Base-by-base conservation (phyloP, 306 rosid species). In the Gynostemma pentaphyllum region DNA sequence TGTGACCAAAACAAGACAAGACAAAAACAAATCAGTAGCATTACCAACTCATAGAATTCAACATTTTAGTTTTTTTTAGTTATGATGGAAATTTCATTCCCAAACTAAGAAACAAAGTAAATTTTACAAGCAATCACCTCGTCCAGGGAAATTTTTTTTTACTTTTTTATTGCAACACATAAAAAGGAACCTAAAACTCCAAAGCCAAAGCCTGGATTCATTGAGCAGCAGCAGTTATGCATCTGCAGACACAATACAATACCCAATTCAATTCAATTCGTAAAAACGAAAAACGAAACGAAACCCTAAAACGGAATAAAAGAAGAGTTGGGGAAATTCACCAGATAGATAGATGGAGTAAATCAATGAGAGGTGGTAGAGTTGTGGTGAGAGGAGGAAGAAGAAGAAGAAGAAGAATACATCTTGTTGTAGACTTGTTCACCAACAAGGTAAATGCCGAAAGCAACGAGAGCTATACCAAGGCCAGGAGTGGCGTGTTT, bases 401-500 rank as follows among this genome's bases (percentile, higher is more conserved):
- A 80, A 45, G 89, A 66, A 18, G 78, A 12, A 19, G 85, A 72
- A 19, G 91, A 80, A 45, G 89, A 68, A 26, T 69, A 8, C 62
- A 80, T 4, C 53, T 71, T 74, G 56, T 81, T 61, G 83, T 82
- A 94, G 72, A 81, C 68, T 68, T 92, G 95, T 57, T 88, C 99
- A 19, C 90, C 97, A 47, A 86, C 89, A 21, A 94, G 85, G 72
- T 94, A 94, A 68, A 86, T 29, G 24, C 97, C 95, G 51, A 94
- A 88, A 56, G 97, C 97, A 15, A 86, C 99, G 19, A 94, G 78
- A 30, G 94, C 99, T 69, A 86, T 84, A 66, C 95, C 96, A 5
- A 92, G 87, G 28, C 96, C 96, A 19, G 95, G 99, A 30, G 85
- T 84, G 50, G 96, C 99, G 71, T 92, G 95, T 18, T 90, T 88